These are phyloP conservation scores for Dactylella cylindrospora DNA, from an alignment of 2,329 filamentous ascomycete genomes.

Conservation along the genomic window DNA sequence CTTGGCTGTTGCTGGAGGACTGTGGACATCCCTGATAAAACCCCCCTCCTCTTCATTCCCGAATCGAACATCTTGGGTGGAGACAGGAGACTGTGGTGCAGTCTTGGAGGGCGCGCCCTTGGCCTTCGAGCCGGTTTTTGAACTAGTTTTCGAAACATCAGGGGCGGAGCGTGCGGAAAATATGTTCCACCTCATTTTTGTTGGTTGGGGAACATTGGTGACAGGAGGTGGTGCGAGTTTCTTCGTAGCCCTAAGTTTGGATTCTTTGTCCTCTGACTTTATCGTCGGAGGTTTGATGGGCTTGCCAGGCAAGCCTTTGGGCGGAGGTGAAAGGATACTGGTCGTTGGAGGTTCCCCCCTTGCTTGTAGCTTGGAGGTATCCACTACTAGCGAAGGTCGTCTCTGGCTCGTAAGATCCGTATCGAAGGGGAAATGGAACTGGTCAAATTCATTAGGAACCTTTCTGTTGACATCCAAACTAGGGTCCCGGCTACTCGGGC, in stretches of 20 bases:
- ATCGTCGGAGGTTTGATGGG: slow-evolving; percentile 11
- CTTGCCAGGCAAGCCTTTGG: slow-evolving; percentile 9
- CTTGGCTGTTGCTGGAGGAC: slow-evolving; percentile 4
- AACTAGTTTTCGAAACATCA: slow-evolving; percentile 25
- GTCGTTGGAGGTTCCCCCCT: slow-evolving; percentile 20
- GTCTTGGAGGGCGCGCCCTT: slow-evolving; percentile 13
- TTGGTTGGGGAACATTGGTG: slow-evolving; percentile 10
- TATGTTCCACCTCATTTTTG: slow-evolving; percentile 35
- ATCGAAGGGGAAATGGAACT: slow-evolving; percentile 37
- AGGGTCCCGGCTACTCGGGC: slow-evolving; percentile 23
- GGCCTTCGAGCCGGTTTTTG: slow-evolving; percentile 12
- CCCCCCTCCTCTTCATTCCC: slow-evolving; percentile 17
- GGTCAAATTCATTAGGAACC: slow-evolving; percentile 15
- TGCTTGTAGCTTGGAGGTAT: slow-evolving; percentile 22
- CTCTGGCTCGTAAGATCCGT: slow-evolving; percentile 12
- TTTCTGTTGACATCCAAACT: slow-evolving; percentile 29
- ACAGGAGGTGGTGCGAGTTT: slow-evolving; percentile 18
- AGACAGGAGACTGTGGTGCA: slow-evolving; percentile 24
- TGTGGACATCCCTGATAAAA: slow-evolving; percentile 20
- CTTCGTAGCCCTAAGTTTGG: slow-evolving; percentile 21
- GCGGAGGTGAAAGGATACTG: slow-evolving; percentile 11
- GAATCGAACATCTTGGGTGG: slow-evolving; percentile 19
- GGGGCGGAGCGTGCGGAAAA: slow-evolving; percentile 30
- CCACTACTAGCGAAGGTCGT: slow-evolving; percentile 10
- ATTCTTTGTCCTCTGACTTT: slow-evolving; percentile 23